phyloP scores from a whole-genome alignment of 805 yeast genomes.

The Metschnikowia borealis region DNA sequence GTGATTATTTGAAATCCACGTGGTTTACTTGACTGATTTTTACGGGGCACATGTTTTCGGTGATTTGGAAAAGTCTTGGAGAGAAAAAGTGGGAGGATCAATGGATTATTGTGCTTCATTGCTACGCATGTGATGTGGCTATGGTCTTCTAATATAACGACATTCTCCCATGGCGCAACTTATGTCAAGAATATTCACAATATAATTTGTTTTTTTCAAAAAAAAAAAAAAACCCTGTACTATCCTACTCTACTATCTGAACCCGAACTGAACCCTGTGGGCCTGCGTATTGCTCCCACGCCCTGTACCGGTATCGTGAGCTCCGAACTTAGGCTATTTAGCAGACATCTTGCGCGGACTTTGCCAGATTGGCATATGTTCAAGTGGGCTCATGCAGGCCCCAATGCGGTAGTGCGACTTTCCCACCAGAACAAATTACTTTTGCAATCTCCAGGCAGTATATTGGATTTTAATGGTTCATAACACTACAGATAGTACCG shows the following conservation, averaged over 20 bases:
- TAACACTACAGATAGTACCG: neutral
- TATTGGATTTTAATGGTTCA: slow-evolving; percentile 1
- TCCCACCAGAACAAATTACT: slow-evolving; percentile 4
- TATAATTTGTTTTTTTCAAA: neutral
- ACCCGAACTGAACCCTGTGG: too few species aligned
- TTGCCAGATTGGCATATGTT: neutral
- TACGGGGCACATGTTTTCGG: neutral
- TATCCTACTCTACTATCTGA: too few species aligned
- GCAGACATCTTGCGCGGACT: slow-evolving; percentile 1
- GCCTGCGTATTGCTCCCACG: neutral
- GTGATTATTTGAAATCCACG: neutral
- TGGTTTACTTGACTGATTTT: neutral
- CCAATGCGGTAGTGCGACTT: slow-evolving; percentile 6
- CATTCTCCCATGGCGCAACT: neutral
- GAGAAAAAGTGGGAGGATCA: neutral
- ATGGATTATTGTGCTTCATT: neutral
- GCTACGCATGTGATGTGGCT: neutral
- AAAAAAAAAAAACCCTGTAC: neutral
- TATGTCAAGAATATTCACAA: neutral
- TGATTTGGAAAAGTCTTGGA: neutral
- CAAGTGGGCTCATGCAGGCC: slow-evolving; percentile 2
- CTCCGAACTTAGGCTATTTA: neutral
- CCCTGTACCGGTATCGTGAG: neutral
- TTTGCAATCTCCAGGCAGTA: slow-evolving; percentile 4
- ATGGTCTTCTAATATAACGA: neutral